phyloP scores from a whole-genome alignment of 202 grass and related monocot genomes.

The Saccharum hybrid region DNA sequence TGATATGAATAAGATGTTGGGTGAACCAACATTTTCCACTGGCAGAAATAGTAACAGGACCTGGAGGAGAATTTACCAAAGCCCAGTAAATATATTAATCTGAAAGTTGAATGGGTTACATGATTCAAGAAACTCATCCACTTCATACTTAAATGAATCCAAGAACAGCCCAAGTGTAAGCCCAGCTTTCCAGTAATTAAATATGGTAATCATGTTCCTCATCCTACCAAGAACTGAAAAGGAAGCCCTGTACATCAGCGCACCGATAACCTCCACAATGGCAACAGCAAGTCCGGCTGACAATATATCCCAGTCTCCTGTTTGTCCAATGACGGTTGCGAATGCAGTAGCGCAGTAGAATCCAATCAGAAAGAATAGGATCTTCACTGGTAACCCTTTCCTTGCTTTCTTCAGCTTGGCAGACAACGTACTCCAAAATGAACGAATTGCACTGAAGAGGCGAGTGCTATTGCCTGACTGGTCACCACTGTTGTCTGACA shows the following conservation, averaged over 20 bases:
- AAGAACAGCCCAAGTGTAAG: conserved; percentile 87
- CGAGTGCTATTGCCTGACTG: conserved; percentile 60
- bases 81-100: too few species aligned
- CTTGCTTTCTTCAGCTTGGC: conserved; percentile 59
- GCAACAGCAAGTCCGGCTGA: conserved; percentile 87
- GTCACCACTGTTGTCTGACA: conserved; percentile 48
- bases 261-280: conserved; percentile 79
- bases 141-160: conserved; percentile 91
- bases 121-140: conserved; percentile 62
- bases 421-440: conserved; percentile 53
- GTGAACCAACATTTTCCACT: too few species aligned
- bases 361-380: conserved; percentile 82
- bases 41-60: too few species aligned
- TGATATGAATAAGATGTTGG: background rate
- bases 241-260: conserved; percentile 82
- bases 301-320: conserved; percentile 97
- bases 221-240: conserved; percentile 68
- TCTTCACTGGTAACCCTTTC: conserved; percentile 65
- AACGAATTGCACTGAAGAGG: conserved; percentile 61
- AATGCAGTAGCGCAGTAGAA: conserved; percentile 94
- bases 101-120: conserved; percentile 64
- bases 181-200: conserved; percentile 98
- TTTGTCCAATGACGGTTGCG: conserved; percentile 89
- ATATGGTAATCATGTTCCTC: conserved; percentile 63
- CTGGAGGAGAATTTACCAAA: too few species aligned